Conservation (phyloP, 2,329 filamentous ascomycete genomes). For the Pyrenochaeta sp. region DNA sequence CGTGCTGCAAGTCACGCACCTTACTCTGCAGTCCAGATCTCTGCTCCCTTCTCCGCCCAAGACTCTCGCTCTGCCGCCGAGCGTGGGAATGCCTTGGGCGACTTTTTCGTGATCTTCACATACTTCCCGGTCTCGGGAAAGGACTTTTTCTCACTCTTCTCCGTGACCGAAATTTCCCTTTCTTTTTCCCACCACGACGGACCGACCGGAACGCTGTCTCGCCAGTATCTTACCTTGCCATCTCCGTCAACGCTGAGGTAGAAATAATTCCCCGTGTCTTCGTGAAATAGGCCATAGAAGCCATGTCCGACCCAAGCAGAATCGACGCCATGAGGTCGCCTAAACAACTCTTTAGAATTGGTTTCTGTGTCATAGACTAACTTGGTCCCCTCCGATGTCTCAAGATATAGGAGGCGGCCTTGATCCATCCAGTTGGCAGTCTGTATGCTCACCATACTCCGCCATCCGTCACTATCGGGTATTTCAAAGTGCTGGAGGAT, state of each 20-base stretch:
- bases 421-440: slow-evolving; percentile 26
- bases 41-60: slow-evolving; percentile 12
- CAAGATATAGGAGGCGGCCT: slow-evolving; percentile 22
- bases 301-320: slow-evolving; percentile 9
- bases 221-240: slow-evolving; percentile 32
- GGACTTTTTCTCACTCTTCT: slow-evolving; percentile 6
- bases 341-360: slow-evolving; percentile 38
- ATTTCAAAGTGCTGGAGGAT: slow-evolving; percentile 29
- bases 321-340: slow-evolving; percentile 18
- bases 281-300: slow-evolving; percentile 21
- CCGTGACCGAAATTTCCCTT: not conserved
- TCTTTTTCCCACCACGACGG: slow-evolving; percentile 28
- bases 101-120: slow-evolving; percentile 22
- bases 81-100: not conserved
- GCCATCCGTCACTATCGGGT: slow-evolving; percentile 5
- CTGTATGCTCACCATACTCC: slow-evolving; percentile 12
- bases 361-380: slow-evolving; percentile 31
- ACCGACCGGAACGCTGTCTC: slow-evolving; percentile 6
- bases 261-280: slow-evolving; percentile 11
- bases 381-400: slow-evolving; percentile 26
- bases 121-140: slow-evolving; percentile 27
- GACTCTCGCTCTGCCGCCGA: not conserved
- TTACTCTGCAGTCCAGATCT: slow-evolving; percentile 13
- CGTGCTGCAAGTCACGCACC: not conserved
- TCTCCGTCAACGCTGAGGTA: slow-evolving; percentile 38